These are phyloP conservation scores for Penicillium crystallinum DNA, from an alignment of 495 filamentous ascomycete species.

Conservation along the genomic window DNA sequence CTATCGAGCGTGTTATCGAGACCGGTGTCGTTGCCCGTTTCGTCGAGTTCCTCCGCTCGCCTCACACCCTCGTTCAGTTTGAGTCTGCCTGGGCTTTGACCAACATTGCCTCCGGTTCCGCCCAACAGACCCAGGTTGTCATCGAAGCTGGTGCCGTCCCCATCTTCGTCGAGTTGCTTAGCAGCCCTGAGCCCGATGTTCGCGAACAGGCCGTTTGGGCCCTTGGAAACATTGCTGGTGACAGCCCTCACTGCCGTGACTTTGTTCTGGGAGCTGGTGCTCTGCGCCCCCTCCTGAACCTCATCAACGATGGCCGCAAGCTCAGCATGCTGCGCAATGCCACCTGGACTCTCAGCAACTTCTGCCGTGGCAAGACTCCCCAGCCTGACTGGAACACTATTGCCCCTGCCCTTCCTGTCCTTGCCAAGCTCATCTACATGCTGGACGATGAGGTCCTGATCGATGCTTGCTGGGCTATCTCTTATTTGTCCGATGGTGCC, in stretches of 20 bases:
- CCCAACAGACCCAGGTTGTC: slow-evolving; percentile 96
- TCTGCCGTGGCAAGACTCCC: slow-evolving; percentile 98
- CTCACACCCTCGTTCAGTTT: slow-evolving; percentile 97
- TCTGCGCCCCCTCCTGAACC: slow-evolving; percentile 77
- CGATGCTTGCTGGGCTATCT: slow-evolving; percentile 99
- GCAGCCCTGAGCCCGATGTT: slow-evolving; percentile 95
- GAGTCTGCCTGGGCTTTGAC: slow-evolving; percentile 99
- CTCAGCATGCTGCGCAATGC: slow-evolving; percentile 98
- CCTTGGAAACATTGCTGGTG: slow-evolving; percentile 97
- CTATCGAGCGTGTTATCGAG: slow-evolving; percentile 98
- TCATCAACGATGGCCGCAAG: slow-evolving; percentile 97
- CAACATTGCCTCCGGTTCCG: slow-evolving; percentile 98
- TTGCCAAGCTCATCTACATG: slow-evolving; percentile 96
- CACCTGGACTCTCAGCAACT: slow-evolving; percentile 99
- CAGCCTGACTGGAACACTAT: slow-evolving; percentile 99
- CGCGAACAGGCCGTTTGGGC: slow-evolving; percentile 99
- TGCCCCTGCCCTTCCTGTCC: slow-evolving; percentile 88
- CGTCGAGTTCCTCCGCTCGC: slow-evolving; percentile 96
- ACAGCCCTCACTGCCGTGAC: slow-evolving; percentile 94
- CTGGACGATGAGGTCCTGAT: slow-evolving; percentile 98
- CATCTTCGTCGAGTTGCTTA: slow-evolving; percentile 94
- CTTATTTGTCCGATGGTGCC: slow-evolving; percentile 96
- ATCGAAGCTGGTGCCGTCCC: slow-evolving; percentile 98
- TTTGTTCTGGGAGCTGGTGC: slow-evolving; percentile 88
- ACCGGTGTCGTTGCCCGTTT: slow-evolving; percentile 97